Percentiles rank a stretch among this genome's conserved stretches.
Evolutionary conservation across 2,329 filamentous ascomycete genomes (phyloP).

Genomic region (Teratosphaeria nubilosa): DNA sequence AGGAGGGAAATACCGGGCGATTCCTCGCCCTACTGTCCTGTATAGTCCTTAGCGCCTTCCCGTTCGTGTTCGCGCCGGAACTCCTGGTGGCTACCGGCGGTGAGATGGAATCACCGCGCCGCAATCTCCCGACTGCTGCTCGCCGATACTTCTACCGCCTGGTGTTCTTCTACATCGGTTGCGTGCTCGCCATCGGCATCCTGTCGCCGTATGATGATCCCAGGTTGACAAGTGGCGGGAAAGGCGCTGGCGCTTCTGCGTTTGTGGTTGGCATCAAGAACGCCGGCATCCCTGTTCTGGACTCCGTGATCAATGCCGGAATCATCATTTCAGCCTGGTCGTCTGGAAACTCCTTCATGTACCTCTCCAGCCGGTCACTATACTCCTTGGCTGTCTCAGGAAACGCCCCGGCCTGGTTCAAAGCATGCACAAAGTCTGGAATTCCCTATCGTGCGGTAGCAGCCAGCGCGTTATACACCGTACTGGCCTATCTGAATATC

Average conservation of each 20-base stretch:
- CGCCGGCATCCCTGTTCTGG: slow-evolving; percentile 45
- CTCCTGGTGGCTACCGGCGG: slow-evolving; percentile 43
- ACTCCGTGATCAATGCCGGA: slow-evolving; percentile 58
- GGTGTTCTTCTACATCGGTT: slow-evolving; percentile 51
- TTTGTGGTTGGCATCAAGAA: slow-evolving; percentile 24
- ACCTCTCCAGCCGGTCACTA: slow-evolving; percentile 42
- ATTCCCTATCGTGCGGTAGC: slow-evolving; percentile 43
- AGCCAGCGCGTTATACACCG: slow-evolving; percentile 33
- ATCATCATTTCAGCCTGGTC: slow-evolving; percentile 56
- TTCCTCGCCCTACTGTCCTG: slow-evolving; percentile 45
- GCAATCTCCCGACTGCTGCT: slow-evolving; percentile 49
- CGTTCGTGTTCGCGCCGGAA: slow-evolving; percentile 47
- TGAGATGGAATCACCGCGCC: slow-evolving; percentile 49
- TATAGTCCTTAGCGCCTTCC: slow-evolving; percentile 42
- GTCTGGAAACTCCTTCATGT: slow-evolving; percentile 46
- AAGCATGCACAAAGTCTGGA: slow-evolving; percentile 49
- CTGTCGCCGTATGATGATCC: slow-evolving; percentile 46
- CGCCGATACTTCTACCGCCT: slow-evolving; percentile 53
- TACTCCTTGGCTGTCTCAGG: slow-evolving; percentile 50
- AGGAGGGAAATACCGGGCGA: slow-evolving; percentile 36
- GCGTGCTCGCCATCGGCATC: slow-evolving; percentile 50
- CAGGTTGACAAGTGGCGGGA: slow-evolving; percentile 33
- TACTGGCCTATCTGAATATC: slow-evolving; percentile 41
- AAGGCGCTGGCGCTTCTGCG: slow-evolving; percentile 1
- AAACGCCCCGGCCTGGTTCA: slow-evolving; percentile 49